These are phyloP conservation scores for Russula emetica DNA, from an alignment of 768 basidiomycete genomes.

Conservation along the genomic window DNA sequence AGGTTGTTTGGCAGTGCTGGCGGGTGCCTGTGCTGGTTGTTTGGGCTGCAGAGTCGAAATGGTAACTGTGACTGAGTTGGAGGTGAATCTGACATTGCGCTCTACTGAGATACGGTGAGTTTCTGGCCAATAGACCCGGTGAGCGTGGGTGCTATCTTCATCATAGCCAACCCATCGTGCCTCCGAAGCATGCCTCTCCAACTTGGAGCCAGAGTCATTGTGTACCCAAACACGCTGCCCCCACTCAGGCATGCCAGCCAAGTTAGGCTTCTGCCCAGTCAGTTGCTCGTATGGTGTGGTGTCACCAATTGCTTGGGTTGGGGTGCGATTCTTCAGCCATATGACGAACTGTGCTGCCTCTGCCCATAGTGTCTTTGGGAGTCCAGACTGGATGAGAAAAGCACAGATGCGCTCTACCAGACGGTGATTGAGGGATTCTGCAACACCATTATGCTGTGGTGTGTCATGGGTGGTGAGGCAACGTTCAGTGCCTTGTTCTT, in stretches of 20 bases:
- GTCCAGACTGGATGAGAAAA: slow-evolving; percentile 31
- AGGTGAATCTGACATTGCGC: neutral
- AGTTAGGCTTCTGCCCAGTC: neutral
- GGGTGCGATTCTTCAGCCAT: neutral
- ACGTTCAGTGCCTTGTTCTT: slow-evolving; percentile 27
- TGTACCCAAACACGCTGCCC: neutral
- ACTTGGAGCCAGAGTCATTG: neutral
- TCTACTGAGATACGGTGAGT: neutral
- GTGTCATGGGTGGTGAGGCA: slow-evolving; percentile 32
- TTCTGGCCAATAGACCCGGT: neutral
- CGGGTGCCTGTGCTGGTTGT: too few relatives aligned
- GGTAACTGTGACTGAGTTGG: too few relatives aligned
- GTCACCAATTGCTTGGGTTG: neutral
- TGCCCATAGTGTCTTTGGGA: slow-evolving; percentile 41
- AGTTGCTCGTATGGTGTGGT: neutral
- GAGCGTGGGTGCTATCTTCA: neutral
- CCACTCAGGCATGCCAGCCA: neutral
- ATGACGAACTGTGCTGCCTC: slow-evolving; percentile 28
- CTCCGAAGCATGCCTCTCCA: neutral
- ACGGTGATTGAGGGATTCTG: slow-evolving; percentile 37
- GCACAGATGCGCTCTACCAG: slow-evolving; percentile 35
- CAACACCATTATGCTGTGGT: slow-evolving; percentile 39
- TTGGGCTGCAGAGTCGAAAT: too few relatives aligned
- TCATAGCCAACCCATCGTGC: neutral
- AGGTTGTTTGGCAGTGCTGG: too few relatives aligned